Evolutionary conservation across 2,329 filamentous ascomycete species (phyloP).

Genomic region (Basipetospora sp.): DNA sequence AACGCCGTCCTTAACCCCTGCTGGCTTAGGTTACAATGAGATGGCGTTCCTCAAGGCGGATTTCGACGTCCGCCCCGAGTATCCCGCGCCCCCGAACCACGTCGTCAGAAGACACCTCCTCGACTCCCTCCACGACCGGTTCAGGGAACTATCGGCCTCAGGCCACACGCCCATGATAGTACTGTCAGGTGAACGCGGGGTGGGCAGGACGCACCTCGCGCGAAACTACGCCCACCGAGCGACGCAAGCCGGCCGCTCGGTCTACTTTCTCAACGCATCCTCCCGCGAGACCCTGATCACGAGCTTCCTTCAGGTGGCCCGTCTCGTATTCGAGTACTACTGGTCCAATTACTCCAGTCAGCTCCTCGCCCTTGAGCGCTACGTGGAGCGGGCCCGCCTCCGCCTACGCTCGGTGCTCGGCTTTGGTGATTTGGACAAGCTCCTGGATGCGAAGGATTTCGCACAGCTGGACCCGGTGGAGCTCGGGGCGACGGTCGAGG

Average conservation of each 20-base stretch:
- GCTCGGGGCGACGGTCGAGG: not conserved
- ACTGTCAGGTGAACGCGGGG: not conserved
- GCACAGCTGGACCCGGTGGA: not conserved
- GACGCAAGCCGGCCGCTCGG: conserved; percentile 2
- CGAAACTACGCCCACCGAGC: not conserved
- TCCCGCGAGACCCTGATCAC: conserved; percentile 3
- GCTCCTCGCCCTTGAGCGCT: not conserved
- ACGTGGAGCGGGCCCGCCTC: not conserved
- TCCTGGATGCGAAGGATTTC: conserved; percentile 1
- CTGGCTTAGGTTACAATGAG: not conserved
- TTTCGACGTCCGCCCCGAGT: conserved; percentile 1
- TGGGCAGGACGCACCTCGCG: conserved; percentile 1
- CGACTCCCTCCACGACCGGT: not conserved
- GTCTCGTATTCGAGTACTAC: conserved; percentile 1
- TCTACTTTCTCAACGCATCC: conserved; percentile 4
- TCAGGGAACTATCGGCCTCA: not conserved
- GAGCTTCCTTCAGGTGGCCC: conserved; percentile 5
- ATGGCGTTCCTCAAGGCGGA: conserved; percentile 2
- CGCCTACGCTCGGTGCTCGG: not conserved
- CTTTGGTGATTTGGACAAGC: conserved; percentile 1
- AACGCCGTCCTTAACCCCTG: not conserved
- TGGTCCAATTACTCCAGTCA: conserved; percentile 1
- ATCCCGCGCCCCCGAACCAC: not conserved
- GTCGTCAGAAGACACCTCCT: not conserved
- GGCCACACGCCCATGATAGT: not conserved